Base-by-base conservation (phyloP, 371 early-diverging fungal genomes). In the Mortierella sp. region DNA sequence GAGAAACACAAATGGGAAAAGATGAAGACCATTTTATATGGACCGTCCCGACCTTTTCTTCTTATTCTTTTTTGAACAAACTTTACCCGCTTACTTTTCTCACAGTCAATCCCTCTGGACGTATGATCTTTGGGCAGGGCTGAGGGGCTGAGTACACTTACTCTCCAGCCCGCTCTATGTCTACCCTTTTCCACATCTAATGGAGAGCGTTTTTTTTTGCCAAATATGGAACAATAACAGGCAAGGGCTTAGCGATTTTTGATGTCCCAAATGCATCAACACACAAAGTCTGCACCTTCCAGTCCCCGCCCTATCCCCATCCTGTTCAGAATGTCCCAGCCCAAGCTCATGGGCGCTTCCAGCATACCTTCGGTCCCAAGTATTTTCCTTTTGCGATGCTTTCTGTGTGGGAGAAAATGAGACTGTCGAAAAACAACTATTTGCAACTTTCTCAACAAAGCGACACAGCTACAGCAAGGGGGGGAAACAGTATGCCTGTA, bases 231-330 rank as follows among this genome's bases (percentile, higher is more conserved):
- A 28, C 28, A 4, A 58, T 5, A 28, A 1, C 31, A 11, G 3
- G 28, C 4, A 3, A 26, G 70, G 76, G 47, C 63, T 45, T 52
- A 24, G 76, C 42, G 31, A 76, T 44, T 76, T 63, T 55, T 60
- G 31, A 7, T 55, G 72, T 38, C 50, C 42, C 48, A 48, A 48
- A 48, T 14, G 9, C 48, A 1, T 48, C 14, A 10, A 14, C 48
- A 48, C 6, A 48, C 9, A 5, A 11, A 11, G 48, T 48, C 9
- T 5, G 42, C 42, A 38, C 5, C 42, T 5, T 38, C 42, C 42
- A 38, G 42, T n/a, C n/a, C n/a, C n/a, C n/a, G n/a, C n/a, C n/a
- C n/a, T n/a, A n/a, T n/a, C 42, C 42, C 5, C 42, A 38, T 5
- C 5, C 42, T 5, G 1, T 38, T 5, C 42, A 38, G 5, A 38